These are phyloP conservation scores for Talaromyces sp. DNA, from an alignment of 2,329 filamentous ascomycete species.

Conservation along the genomic window DNA sequence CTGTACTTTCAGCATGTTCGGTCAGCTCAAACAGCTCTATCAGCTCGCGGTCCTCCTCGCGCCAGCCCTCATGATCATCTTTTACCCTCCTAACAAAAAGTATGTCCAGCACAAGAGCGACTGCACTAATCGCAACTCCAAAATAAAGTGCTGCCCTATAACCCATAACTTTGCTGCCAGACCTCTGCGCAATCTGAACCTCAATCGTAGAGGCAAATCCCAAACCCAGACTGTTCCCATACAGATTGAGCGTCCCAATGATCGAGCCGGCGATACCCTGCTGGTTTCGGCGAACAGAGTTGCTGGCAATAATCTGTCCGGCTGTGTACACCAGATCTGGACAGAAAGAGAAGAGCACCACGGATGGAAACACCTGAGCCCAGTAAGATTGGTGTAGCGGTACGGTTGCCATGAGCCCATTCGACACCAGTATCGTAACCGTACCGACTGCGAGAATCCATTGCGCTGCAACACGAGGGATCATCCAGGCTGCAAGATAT, in stretches of 20 bases:
- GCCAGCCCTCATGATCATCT: slow-evolving; percentile 34
- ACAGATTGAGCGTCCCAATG: slow-evolving; percentile 47
- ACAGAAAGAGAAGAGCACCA: slow-evolving; percentile 37
- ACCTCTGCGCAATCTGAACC: slow-evolving; percentile 23
- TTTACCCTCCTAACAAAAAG: slow-evolving; percentile 32
- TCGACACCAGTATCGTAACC: slow-evolving; percentile 28
- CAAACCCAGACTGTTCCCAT: slow-evolving; percentile 43
- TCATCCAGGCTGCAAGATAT: slow-evolving; percentile 44
- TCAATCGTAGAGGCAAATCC: slow-evolving; percentile 46
- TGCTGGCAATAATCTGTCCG: slow-evolving; percentile 54
- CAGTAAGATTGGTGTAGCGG: slow-evolving; percentile 47
- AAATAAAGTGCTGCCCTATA: slow-evolving; percentile 34
- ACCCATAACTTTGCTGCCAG: slow-evolving; percentile 23
- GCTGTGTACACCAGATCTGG: slow-evolving; percentile 52
- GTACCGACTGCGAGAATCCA: slow-evolving; percentile 49
- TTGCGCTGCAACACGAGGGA: slow-evolving; percentile 48
- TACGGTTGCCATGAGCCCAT: slow-evolving; percentile 44
- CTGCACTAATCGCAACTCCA: slow-evolving; percentile 28
- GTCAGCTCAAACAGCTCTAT: slow-evolving; percentile 17
- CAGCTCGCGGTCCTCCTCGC: slow-evolving; percentile 17
- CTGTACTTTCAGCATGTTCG: slow-evolving; percentile 16
- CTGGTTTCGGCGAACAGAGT: slow-evolving; percentile 47
- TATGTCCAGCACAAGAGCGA: slow-evolving; percentile 30
- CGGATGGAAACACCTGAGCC: slow-evolving; percentile 42
- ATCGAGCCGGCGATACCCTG: slow-evolving; percentile 53